phyloP scores from a whole-genome alignment of 306 rosid species.

The Crataegus laevigata region DNA sequence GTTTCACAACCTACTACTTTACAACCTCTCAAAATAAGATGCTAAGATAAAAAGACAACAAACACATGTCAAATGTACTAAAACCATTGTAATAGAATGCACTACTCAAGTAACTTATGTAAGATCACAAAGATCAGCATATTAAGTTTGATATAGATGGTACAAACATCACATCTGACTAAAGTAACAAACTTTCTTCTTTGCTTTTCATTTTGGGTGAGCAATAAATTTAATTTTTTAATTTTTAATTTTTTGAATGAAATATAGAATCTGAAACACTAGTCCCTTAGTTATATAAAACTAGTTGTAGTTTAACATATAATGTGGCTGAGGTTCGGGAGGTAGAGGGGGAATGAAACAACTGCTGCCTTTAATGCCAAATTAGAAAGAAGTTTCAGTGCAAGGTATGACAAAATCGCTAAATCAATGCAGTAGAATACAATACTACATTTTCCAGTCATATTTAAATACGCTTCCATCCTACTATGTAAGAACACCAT shows the following conservation, averaged over 20 bases:
- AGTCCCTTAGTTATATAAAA: background rate
- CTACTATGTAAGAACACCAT: background rate
- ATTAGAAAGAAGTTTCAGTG: background rate
- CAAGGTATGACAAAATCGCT: no score
- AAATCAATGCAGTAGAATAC: no score
- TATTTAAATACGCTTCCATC: background rate
- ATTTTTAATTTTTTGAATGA: background rate
- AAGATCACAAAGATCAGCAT: background rate
- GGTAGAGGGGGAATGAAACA: background rate
- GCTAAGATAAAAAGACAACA: background rate
- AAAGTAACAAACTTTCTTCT: background rate
- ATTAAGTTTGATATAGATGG: background rate
- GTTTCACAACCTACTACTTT: background rate
- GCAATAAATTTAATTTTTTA: no score
- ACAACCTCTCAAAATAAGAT: background rate
- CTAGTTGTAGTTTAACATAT: background rate
- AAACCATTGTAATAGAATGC: background rate
- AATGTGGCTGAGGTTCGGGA: background rate
- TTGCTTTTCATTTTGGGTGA: background rate
- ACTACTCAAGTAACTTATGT: background rate
- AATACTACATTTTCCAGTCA: no score
- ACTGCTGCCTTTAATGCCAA: background rate
- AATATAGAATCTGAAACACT: background rate
- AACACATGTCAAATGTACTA: background rate
- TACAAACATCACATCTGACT: background rate